Percentiles rank a stretch among this genome's conserved stretches.
These are phyloP conservation scores for Candida freyschussii DNA, from an alignment of 1,139 yeast species.

Conservation along the genomic window DNA sequence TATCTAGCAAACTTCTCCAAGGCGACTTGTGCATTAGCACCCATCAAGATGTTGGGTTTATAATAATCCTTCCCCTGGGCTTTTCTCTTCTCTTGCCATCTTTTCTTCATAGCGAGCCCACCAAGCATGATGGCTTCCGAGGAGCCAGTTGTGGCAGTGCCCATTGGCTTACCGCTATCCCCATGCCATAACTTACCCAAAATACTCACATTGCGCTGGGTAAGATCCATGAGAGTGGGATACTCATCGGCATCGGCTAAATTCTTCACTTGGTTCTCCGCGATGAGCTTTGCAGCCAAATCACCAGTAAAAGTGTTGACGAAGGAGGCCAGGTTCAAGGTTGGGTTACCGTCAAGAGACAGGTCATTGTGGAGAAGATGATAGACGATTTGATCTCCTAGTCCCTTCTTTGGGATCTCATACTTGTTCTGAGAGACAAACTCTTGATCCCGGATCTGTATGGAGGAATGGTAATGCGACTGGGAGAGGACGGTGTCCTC, in stretches of 20 bases:
- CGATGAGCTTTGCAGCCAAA: constrained; percentile 45
- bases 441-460: constrained; percentile 13
- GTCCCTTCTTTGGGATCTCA: constrained; percentile 54
- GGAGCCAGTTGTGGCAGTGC: constrained; percentile 92
- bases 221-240: constrained; percentile 78
- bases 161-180: constrained; percentile 45
- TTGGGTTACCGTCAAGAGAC: constrained; percentile 78
- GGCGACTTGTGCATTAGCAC: constrained; percentile 93
- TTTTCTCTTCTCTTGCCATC: constrained; percentile 69
- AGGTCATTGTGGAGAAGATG: constrained; percentile 67
- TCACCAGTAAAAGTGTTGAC: constrained; percentile 71
- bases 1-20: constrained; percentile 90
- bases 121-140: constrained; percentile 93
- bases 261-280: constrained; percentile 77
- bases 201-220: constrained; percentile 77
- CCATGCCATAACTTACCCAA: constrained; percentile 81
- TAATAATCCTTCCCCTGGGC: constrained; percentile 54
- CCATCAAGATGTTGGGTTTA: constrained; percentile 86
- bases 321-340: constrained; percentile 80
- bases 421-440: constrained; percentile 34
- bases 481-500: constrained; percentile 23
- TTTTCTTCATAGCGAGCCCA: constrained; percentile 86
- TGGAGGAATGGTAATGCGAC: constrained; percentile 22
- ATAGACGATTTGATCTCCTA: constrained; percentile 50
- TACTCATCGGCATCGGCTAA: constrained; percentile 92